Percentiles rank a stretch among this genome's conserved stretches.
phyloP scores from a whole-genome alignment of 1,139 yeast genomes.

The Saccharomyces hybrid region DNA sequence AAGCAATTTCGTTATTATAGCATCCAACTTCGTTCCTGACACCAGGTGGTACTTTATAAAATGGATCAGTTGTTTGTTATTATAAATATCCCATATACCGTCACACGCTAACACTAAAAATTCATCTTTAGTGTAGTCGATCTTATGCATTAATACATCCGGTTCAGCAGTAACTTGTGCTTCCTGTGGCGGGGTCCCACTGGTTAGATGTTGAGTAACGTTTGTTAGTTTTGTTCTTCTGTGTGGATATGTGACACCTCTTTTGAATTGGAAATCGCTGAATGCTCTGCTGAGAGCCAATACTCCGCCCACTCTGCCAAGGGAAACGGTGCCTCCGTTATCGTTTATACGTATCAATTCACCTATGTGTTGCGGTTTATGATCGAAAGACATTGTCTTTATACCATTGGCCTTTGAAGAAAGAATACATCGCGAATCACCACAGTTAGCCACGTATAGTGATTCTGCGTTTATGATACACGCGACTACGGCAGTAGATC shows the following conservation, averaged over 20 bases:
- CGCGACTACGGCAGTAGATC: slow-evolving; percentile 60
- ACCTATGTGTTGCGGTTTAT: slow-evolving; percentile 70
- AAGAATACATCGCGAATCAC: slow-evolving; percentile 64
- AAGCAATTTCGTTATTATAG: slow-evolving; percentile 49
- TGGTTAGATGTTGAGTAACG: slow-evolving; percentile 7
- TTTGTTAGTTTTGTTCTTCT: background rate
- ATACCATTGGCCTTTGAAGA: slow-evolving; percentile 36
- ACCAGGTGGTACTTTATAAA: slow-evolving; percentile 51
- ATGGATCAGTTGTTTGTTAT: slow-evolving; percentile 46
- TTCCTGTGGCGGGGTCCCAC: slow-evolving; percentile 33
- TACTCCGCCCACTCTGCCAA: slow-evolving; percentile 67
- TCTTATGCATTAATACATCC: slow-evolving; percentile 47
- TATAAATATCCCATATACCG: slow-evolving; percentile 76
- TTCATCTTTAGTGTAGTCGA: slow-evolving; percentile 47
- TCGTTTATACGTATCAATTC: slow-evolving; percentile 66
- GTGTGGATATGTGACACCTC: slow-evolving; percentile 35
- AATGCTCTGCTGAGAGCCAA: slow-evolving; percentile 68
- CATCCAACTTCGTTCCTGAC: slow-evolving; percentile 50
- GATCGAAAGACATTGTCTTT: slow-evolving; percentile 64
- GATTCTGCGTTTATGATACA: slow-evolving; percentile 41
- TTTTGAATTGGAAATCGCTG: slow-evolving; percentile 64
- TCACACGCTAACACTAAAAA: slow-evolving; percentile 66
- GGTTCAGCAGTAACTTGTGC: slow-evolving; percentile 59
- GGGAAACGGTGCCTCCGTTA: slow-evolving; percentile 62
- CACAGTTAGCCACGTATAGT: slow-evolving; percentile 57